Evolutionary conservation across 2,329 filamentous ascomycete genomes (phyloP), one percentile per base, ranked within the genome.

Genomic region (Trichoderma koningii): DNA sequence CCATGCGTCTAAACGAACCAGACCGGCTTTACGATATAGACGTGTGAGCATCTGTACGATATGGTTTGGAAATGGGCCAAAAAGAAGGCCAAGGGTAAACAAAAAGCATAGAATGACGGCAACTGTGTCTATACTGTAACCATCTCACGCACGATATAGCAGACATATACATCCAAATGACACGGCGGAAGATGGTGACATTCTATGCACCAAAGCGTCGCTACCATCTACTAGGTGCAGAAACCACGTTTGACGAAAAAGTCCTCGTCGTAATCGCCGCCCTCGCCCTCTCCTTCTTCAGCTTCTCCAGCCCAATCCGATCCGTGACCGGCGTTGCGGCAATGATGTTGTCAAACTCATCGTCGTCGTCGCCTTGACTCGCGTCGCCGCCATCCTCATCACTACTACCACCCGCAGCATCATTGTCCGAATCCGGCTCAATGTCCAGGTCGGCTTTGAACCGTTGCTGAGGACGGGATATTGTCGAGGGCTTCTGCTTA

Each of bases 311-410:
- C 0, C 94, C 94, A 14, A 90, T 91, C 63, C 89, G 86, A 75
- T 97, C 94, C 0, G 93, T 97, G 19, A 96, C 87, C 0, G 92
- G 92, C 3, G 92, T 94, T 0, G 95, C 94, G 70, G 93, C 87
- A 73, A 97, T 96, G 76, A 99, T 96, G 69, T 89, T 89, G 73
- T 98, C 94, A 73, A 98, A 97, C 56, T 92, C 89, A 53, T 90
- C 90, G 62, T 95, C 89, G 17, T 82, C 87, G 10, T 80, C 83
- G 5, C 71, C 85, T 23, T 79, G 83, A 65, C 88, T 84, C 66
- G 92, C 90, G 3, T 23, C 55, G 9, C 30, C 84, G 2, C 30
- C 89, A 55, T 90, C 89, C 60, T 93, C 89, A 14, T 86, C 85
- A 14, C 28, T 53, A 26, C 38, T 52, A n/a, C 1, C 86, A 15